Base-by-base conservation (phyloP, 2,329 filamentous ascomycete genomes). In the Epichloe baconii region DNA sequence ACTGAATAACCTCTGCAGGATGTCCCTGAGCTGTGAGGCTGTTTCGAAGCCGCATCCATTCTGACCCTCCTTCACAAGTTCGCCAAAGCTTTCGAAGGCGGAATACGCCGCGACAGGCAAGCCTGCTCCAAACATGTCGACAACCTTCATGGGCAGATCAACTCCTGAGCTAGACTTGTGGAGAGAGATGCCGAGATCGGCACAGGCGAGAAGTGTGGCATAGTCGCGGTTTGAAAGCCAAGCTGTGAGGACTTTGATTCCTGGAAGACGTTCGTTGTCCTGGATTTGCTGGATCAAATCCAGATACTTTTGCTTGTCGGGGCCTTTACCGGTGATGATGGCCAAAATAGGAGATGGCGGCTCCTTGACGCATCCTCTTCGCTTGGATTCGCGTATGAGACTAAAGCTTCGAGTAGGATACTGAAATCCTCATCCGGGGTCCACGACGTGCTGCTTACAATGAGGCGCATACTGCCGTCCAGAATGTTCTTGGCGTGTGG, bases 111-210 rank as follows among this genome's bases (percentile, higher is more conserved):
- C 83, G 0, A 98, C 93, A 0, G 93, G 93, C 31, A 98, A 71
- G 0, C 91, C 93, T 0, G 90, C 86, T 2, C 93, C 93, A 65
- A 98, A 97, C 90, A 98, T 96, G 65, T 98, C 93, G 14, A 98
- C 90, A 1, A 98, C 89, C 69, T 98, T 98, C 93, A 98, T 98
- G 0, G 93, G 93, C 19, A 98, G 73, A 67, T 98, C 93, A 0
- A 98, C 89, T 1, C 93, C 93, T 2, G 88, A 95, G 57, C 86
- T 94, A 14, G 89, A 96, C 57, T 82, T 95, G 70, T 98, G 93
- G 26, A 98, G 72, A 52, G 88, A 95, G 23, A 98, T 80, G 10
- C 93, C 93, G 0, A 98, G 73, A 60, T 96, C 91, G 3, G 93
- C 89, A 44, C 84, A 84, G 11, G 85, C 86, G 34, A 98, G 80